Evolutionary conservation across 805 yeast species (phyloP), one percentile per base, ranked within the genome.

Genomic region (Saccharomyces jurei): DNA sequence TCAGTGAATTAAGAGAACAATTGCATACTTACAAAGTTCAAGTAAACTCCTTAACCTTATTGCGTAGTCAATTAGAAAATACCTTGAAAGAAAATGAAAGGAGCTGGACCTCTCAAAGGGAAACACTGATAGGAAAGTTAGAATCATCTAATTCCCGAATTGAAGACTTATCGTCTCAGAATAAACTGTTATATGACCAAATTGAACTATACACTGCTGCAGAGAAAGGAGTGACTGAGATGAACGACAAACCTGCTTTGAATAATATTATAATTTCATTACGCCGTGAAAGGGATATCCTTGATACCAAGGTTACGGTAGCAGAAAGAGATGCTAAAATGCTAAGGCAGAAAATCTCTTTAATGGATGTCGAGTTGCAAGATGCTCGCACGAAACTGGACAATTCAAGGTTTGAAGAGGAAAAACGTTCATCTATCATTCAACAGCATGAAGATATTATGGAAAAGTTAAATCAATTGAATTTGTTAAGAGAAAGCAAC

Each of bases 221-320:
- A 22, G 50, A 54, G 1, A 51, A 54, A 36, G 56, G n/a, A 10
- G 21, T 6, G 9, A 46, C 22, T 14, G 28, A 27, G 6, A 46
- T 25, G 41, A 25, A 28, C 32, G 8, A 11, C 26, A n/a, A 17
- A 4, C 17, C 27, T 36, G 55, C 4, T 55, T 55, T n/a, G 51
- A 63, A 77, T 58, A 74, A 84, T 58, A 77, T 89, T 28, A 71
- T 89, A 36, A 65, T 76, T 1, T 83, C 79, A 61, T 72, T 89
- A 54, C 83, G 91, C 49, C 81, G 85, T 57, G 95, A 88, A 60
- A 86, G 84, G 62, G 96, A 89, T 58, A 74, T 84, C 4, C 75
- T 83, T 1, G 84, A 82, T 50, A 77, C 82, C 8, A 86, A 83
- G 60, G 71, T 82, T 30, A 81, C 79, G 49, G 71, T 74, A 41